Percentiles rank a stretch among this genome's conserved stretches.
Evolutionary conservation across 345 rosid genomes (phyloP).

Genomic region (Populus deltoides): DNA sequence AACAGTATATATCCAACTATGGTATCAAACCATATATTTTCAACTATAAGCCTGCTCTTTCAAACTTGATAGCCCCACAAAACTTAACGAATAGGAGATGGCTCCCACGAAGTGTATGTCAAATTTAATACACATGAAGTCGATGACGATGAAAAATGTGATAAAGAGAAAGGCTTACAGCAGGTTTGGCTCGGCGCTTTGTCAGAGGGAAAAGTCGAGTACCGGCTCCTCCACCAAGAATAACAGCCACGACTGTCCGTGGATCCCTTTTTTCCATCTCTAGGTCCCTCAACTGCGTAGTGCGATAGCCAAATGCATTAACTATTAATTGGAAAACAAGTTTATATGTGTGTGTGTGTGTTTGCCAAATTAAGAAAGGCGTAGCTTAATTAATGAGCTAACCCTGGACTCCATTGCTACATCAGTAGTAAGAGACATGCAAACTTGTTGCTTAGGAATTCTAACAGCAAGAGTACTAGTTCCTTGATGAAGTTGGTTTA

Average conservation of each 20-base stretch:
- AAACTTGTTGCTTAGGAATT: slow-evolving; percentile 23
- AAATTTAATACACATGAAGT: background rate
- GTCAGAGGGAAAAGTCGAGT: slow-evolving; percentile 97
- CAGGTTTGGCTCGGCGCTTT: slow-evolving; percentile 92
- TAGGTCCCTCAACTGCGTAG: slow-evolving; percentile 55
- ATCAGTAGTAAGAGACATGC: slow-evolving; percentile 53
- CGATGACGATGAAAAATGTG: background rate
- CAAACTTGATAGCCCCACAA: too few species aligned
- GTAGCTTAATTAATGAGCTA: background rate
- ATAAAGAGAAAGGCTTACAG: slow-evolving; percentile 40
- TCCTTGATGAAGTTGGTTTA: slow-evolving; percentile 17
- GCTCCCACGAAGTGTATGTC: too few species aligned
- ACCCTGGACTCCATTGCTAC: slow-evolving; percentile 54
- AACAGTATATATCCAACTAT: too few species aligned
- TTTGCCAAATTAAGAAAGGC: background rate
- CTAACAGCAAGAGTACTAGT: background rate
- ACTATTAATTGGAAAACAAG: too few species aligned
- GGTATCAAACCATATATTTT: too few species aligned
- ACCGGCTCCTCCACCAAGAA: slow-evolving; percentile 99
- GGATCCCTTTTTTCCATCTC: slow-evolving; percentile 66
- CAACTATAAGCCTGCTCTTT: too few species aligned
- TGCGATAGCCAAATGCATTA: too few species aligned
- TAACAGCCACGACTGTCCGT: slow-evolving; percentile 72
- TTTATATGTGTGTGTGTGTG: background rate
- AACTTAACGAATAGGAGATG: too few species aligned